These are phyloP conservation scores for Taphrina populina DNA, from an alignment of 1,139 yeast species.

Conservation along the genomic window DNA sequence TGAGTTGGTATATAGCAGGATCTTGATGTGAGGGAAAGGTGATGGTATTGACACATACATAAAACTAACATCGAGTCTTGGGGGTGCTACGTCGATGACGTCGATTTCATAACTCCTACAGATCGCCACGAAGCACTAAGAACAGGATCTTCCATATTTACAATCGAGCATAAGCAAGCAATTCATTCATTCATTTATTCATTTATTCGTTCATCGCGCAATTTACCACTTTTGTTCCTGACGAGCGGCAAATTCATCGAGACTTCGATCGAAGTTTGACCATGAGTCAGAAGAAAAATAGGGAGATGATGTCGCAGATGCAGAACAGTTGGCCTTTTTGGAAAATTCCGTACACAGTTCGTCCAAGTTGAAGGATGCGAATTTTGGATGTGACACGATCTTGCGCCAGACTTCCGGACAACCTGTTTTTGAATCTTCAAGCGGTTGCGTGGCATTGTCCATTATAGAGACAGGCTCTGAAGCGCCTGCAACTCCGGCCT, in stretches of 20 bases:
- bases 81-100: too few relatives aligned
- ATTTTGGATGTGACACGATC: slow-evolving; percentile 87
- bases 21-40: too few relatives aligned
- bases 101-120: too few relatives aligned
- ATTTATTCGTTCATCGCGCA: too few relatives aligned
- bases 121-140: too few relatives aligned
- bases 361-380: slow-evolving; percentile 88
- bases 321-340: slow-evolving; percentile 79
- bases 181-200: too few relatives aligned
- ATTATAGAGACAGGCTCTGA: neutral
- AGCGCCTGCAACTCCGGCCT: neutral
- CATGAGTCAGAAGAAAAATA: neutral
- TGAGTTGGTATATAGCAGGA: too few relatives aligned
- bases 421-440: slow-evolving; percentile 40
- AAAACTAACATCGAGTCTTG: too few relatives aligned
- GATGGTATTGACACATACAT: too few relatives aligned
- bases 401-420: slow-evolving; percentile 97
- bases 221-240: neutral
- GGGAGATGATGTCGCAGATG: slow-evolving; percentile 65
- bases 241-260: slow-evolving; percentile 14
- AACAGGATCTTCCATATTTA: too few relatives aligned
- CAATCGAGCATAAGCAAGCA: too few relatives aligned
- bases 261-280: neutral
- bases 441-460: neutral
- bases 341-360: slow-evolving; percentile 86